phyloP scores from a whole-genome alignment of 2,329 filamentous ascomycete genomes.

The Fusarium sp. region DNA sequence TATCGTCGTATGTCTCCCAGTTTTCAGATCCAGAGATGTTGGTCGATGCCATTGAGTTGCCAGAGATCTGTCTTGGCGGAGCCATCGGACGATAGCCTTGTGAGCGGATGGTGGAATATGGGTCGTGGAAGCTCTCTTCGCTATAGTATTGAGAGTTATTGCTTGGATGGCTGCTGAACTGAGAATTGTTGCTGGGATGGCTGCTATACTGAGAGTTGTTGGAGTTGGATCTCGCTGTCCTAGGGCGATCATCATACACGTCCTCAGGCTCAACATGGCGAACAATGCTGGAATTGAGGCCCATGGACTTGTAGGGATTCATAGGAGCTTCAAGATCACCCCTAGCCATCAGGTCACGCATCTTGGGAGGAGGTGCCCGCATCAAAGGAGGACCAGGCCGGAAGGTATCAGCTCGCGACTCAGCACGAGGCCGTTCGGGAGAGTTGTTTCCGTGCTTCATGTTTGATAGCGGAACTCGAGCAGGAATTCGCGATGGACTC shows the following conservation, averaged over 20 bases:
- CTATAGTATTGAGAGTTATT: slow-evolving; percentile 47
- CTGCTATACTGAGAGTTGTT: slow-evolving; percentile 50
- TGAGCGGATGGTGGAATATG: slow-evolving; percentile 55
- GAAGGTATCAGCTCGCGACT: slow-evolving; percentile 57
- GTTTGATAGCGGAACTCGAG: slow-evolving; percentile 74
- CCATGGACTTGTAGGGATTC: slow-evolving; percentile 60
- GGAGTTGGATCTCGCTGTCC: slow-evolving; percentile 52
- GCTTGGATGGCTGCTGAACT: slow-evolving; percentile 36
- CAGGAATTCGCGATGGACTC: slow-evolving; percentile 68
- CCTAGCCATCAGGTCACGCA: slow-evolving; percentile 77
- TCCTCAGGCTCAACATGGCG: slow-evolving; percentile 79
- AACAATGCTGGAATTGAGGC: slow-evolving; percentile 65
- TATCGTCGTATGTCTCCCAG: slow-evolving; percentile 96
- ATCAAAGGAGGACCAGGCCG: slow-evolving; percentile 64
- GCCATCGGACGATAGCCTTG: slow-evolving; percentile 54
- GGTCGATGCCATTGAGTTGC: slow-evolving; percentile 79
- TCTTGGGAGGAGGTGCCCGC: slow-evolving; percentile 85
- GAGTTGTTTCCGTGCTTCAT: slow-evolving; percentile 81
- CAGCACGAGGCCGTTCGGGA: slow-evolving; percentile 72
- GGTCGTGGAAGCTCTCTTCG: slow-evolving; percentile 51
- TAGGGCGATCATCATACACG: slow-evolving; percentile 77
- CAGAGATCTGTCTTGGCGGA: slow-evolving; percentile 68
- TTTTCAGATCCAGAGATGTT: slow-evolving; percentile 88
- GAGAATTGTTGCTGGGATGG: slow-evolving; percentile 48
- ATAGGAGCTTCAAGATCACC: slow-evolving; percentile 62